Evolutionary conservation across 257 asterid species (phyloP), one percentile per base, ranked within the genome.

Genomic region (Capsicum chinense): DNA sequence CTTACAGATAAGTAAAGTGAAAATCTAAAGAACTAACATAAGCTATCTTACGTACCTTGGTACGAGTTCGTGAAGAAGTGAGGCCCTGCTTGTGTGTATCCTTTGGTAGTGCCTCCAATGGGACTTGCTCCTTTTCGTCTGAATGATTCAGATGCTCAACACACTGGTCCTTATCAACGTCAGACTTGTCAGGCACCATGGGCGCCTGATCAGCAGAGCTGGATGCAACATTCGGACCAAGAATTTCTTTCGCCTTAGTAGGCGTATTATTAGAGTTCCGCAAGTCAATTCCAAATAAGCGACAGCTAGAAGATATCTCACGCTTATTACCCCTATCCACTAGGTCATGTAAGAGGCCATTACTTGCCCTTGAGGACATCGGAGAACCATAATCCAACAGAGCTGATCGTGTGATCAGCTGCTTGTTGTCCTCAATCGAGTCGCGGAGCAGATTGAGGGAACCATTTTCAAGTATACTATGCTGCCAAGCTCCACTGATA

Each of bases 251-350:
- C 83, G 83, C 92, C 17, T 19, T 60, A 10, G 83, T 83, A 59
- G 79, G 83, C 44, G 52, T 52, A 76, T 81, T 86, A 57, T 80
- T 89, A 5, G 89, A 52, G 81, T 83, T 92, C 89, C 93, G 88
- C 90, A 94, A 92, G 85, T 94, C 97, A 80, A 94, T 76, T 69
- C 98, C 98, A 86, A 94, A 94, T 85, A 94, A 71, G 58, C 97
- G 87, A 87, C 90, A 92, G 16, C 84, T 88, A 6, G 95, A 81
- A 19, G 85, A 83, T 33, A 73, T 86, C 80, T 90, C 98, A 5
- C 56, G 50, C 84, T 64, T 92, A 71, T 85, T 92, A 17, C 86
- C 56, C 44, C 81, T 88, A 17, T 86, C 89, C 79, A 82, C 86
- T 85, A 88, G 93, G 83, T 89, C 90, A 54, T 26, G 78, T 56